These are phyloP conservation scores for Verticillium dahliae DNA, from an alignment of 2,329 filamentous ascomycete species.

Conservation along the genomic window DNA sequence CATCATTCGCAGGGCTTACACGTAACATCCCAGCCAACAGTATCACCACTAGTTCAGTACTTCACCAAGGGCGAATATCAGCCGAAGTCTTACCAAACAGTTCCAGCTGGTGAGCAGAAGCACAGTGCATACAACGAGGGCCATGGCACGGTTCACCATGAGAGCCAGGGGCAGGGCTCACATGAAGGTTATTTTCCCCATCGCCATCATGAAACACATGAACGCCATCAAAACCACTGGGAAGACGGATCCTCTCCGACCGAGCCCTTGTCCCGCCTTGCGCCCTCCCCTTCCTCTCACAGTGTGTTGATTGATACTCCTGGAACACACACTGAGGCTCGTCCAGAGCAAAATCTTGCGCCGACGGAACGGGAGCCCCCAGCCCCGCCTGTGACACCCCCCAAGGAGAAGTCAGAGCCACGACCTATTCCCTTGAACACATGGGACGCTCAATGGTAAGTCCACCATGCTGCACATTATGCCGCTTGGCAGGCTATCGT, in stretches of 20 bases:
- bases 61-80: constrained; percentile 49
- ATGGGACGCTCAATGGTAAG: constrained; percentile 51
- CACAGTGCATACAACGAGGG: constrained; percentile 16
- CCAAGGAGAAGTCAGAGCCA: constrained; percentile 24
- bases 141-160: constrained; percentile 12
- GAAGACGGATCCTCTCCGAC: constrained; percentile 14
- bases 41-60: constrained; percentile 38
- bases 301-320: constrained; percentile 28
- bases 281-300: constrained; percentile 17
- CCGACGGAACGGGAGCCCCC: constrained; percentile 4
- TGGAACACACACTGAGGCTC: constrained; percentile 43
- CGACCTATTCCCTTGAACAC: constrained; percentile 22
- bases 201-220: constrained; percentile 9
- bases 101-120: constrained; percentile 25
- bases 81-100: constrained; percentile 19
- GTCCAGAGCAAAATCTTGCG: constrained; percentile 28
- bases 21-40: constrained; percentile 3
- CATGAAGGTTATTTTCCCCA: constrained; percentile 1
- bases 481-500: neutral
- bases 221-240: constrained; percentile 13
- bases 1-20: neutral
- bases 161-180: constrained; percentile 6
- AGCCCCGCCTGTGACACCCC: constrained; percentile 18
- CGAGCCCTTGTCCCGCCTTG: constrained; percentile 12
- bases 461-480: neutral